Base-by-base conservation (phyloP, 2,329 filamentous ascomycete genomes). In the Rhytidhysteron rufulum region DNA sequence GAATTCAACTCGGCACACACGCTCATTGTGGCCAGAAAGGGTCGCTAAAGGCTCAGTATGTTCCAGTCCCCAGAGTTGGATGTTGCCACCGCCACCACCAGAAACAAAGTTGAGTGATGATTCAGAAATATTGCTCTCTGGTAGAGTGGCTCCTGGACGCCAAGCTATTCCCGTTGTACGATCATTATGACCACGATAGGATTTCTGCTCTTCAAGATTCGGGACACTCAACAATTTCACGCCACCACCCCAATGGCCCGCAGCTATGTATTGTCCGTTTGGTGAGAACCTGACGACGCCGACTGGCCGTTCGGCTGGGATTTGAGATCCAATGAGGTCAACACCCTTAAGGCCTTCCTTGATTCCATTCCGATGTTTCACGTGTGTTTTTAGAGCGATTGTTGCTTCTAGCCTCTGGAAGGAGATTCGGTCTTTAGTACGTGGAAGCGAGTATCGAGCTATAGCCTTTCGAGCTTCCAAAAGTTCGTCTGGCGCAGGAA, bases 261-360 rank as follows among this genome's bases (percentile, higher is more conserved):
- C 87, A 3, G 91, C 93, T 25, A 97, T 78, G 8, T 85, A 75
- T 61, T 91, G 76, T 13, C 88, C 87, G 55, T 86, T 85, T 1
- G 93, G 93, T 6, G 91, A 83, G 68, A 98, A 90, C 41, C 93
- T 81, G 34, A 88, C 88, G 68, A 97, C 91, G 65, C 89, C 91
- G 40, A 98, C 81, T 16, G 95, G 87, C 29, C 93, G 78, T 51
- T 97, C 90, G 36, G 88, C 89, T 1, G 89, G 88, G 43, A 88
- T 91, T 67, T 98, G 93, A 60, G 88, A 94, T 15, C 88, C 94
- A 60, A 93, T 93, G 13, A 98, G 76, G 58, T 97, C 91, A 51
- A 96, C 95, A 1, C 76, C 84, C 50, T 84, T 76, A 21, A 98
- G 66, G 42, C 80, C 79, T 51, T 94, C 87, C 67, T 95, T 95